Evolutionary conservation across 805 yeast genomes (phyloP), one percentile per base, ranked within the genome.

Genomic region (Diddensiella transvaalensis): DNA sequence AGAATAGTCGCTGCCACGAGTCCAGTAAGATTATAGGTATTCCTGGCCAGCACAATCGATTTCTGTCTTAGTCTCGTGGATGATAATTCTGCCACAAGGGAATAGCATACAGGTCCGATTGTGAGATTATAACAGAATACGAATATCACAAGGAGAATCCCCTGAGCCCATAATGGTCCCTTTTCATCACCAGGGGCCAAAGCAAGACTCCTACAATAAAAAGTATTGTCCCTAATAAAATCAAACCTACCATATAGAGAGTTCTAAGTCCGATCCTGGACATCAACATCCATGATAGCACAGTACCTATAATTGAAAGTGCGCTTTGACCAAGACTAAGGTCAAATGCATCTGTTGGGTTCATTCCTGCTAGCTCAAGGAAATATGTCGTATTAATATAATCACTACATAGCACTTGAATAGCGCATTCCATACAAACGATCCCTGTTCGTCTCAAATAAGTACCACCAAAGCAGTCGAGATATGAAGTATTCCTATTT

Each of bases 361-460:
- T 29, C 38, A 52, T 32, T 11, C 63, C 61, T 11, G 80, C 80
- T 55, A 75, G 75, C 42, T 58, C 60, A 52, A 71, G 74, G 62
- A 77, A 77, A 54, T 77, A 76, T 6, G 81, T 75, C 15, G 80
- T 69, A 24, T 44, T 40, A 13, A 48, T 42, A 5, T 42, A 19
- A 8, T 47, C 40, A 5, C 52, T 53, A 22, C 50, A 45, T 21
- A 44, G 39, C n/a, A 38, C 67, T 60, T 77, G 82, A 41, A 69
- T 64, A 37, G 74, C 53, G 75, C 77, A 77, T 3, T 69, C 67
- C 30, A 70, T 38, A 30, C 72, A 60, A 3, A 78, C 71, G 36
- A 78, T 63, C 60, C 75, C 72, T 1, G 85, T 79, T 64, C 83
- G 67, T 58, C 82, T 67, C 21, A 35, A 18, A 35, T 35, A 6